Conservation (phyloP, 1,284 basidiomycete genomes). For the Melampsora medusae region DNA sequence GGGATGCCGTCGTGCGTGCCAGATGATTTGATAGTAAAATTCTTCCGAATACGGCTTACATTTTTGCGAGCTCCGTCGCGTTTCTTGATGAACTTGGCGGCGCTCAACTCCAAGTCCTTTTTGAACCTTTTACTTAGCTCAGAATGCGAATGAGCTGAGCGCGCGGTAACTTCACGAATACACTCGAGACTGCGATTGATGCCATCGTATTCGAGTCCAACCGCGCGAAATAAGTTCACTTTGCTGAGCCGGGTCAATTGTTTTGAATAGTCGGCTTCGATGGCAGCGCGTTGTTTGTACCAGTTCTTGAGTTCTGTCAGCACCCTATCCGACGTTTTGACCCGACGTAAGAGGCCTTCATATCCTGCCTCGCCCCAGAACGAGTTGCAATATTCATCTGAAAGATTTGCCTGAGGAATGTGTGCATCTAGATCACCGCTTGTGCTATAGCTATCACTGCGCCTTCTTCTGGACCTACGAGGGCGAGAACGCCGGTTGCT, state of each 20-base stretch:
- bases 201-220: slow-evolving; percentile 26
- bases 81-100: slow-evolving; percentile 27
- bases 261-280: slow-evolving; percentile 95
- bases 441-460: too few species aligned
- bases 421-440: too few species aligned
- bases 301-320: slow-evolving; percentile 37
- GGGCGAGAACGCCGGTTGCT: too few species aligned
- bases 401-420: background rate
- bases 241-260: slow-evolving; percentile 75
- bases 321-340: slow-evolving; percentile 28
- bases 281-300: slow-evolving; percentile 35
- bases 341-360: slow-evolving; percentile 22
- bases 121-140: slow-evolving; percentile 72
- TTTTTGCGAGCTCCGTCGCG: slow-evolving; percentile 34
- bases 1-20: background rate
- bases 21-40: background rate
- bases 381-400: slow-evolving; percentile 40
- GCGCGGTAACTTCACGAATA: slow-evolving; percentile 21
- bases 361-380: slow-evolving; percentile 45
- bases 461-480: too few species aligned
- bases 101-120: slow-evolving; percentile 67
- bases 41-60: background rate
- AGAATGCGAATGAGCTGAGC: slow-evolving; percentile 50
- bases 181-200: slow-evolving; percentile 18
- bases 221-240: slow-evolving; percentile 60